Evolutionary conservation across 2,329 filamentous ascomycete species (phyloP).

Genomic region (Diaporthe longicolla): DNA sequence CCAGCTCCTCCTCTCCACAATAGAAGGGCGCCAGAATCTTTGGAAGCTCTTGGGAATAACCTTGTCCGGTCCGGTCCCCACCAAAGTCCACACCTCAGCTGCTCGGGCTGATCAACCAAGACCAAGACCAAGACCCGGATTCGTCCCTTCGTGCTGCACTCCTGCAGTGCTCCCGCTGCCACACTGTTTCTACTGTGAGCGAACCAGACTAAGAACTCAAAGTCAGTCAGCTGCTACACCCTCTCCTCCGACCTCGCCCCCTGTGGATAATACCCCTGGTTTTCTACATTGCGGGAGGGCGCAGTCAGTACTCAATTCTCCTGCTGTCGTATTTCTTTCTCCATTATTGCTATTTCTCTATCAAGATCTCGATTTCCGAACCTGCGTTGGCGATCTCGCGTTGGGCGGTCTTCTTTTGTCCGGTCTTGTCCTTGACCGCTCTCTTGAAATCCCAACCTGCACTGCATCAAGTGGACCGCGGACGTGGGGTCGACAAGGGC

Average conservation of each 20-base stretch:
- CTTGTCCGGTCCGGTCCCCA: slow-evolving; percentile 32
- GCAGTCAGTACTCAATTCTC: background rate
- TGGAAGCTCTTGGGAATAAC: slow-evolving; percentile 40
- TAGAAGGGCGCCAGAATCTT: slow-evolving; percentile 38
- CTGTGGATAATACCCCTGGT: too few species aligned
- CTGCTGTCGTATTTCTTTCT: background rate
- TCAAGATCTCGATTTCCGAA: slow-evolving; percentile 32
- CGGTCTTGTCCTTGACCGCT: slow-evolving; percentile 41
- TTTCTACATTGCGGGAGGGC: background rate
- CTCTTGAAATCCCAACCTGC: slow-evolving; percentile 26
- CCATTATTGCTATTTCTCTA: background rate
- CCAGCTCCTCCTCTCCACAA: slow-evolving; percentile 36
- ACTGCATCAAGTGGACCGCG: slow-evolving; percentile 36
- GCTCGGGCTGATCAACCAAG: slow-evolving; percentile 1
- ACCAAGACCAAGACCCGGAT: slow-evolving; percentile 10
- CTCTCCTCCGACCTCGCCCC: background rate
- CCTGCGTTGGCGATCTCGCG: slow-evolving; percentile 30
- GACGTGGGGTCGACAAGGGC: slow-evolving; percentile 38
- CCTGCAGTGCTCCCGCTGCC: slow-evolving; percentile 17
- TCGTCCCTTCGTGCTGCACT: slow-evolving; percentile 14
- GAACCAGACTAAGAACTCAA: slow-evolving; percentile 11
- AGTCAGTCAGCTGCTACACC: slow-evolving; percentile 10
- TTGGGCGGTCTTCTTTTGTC: slow-evolving; percentile 27
- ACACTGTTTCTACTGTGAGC: background rate
- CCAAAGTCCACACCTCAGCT: slow-evolving; percentile 2